Conservation (phyloP, 140 eudicot species). For the Erigeron philadelphicus region DNA sequence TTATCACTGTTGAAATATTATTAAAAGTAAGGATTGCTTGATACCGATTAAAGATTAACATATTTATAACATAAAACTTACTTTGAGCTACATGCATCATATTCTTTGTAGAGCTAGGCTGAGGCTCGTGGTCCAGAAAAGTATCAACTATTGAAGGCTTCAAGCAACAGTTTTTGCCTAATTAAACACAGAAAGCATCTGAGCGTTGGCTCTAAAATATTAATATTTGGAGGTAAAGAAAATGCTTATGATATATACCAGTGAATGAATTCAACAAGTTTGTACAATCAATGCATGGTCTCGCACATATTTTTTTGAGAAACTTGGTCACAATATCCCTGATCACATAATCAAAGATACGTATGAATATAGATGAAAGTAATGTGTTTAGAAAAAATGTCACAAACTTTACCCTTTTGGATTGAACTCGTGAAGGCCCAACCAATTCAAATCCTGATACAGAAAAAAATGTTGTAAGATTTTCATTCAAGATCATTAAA, state of each 20-base stretch:
- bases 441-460: slow-evolving; percentile 55
- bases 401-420: slow-evolving; percentile 64
- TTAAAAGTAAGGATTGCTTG: not conserved
- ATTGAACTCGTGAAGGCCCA: slow-evolving; percentile 62
- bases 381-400: not conserved
- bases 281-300: slow-evolving; percentile 53
- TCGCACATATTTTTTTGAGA: slow-evolving; percentile 48
- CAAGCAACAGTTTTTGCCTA: slow-evolving; percentile 85
- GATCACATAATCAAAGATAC: slow-evolving; percentile 12
- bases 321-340: slow-evolving; percentile 55
- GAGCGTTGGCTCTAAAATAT: not conserved
- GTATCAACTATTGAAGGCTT: slow-evolving; percentile 47
- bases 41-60: not conserved
- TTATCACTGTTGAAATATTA: slow-evolving; percentile 44
- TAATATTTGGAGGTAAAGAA: not conserved
- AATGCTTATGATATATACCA: slow-evolving; percentile 32
- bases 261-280: slow-evolving; percentile 52
- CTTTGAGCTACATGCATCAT: slow-evolving; percentile 89
- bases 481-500: not conserved
- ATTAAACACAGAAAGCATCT: not conserved
- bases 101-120: slow-evolving; percentile 79
- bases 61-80: slow-evolving; percentile 30
- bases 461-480: not conserved
- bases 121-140: slow-evolving; percentile 63
- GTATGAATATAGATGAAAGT: not conserved